Conservation (phyloP, 2,329 filamentous ascomycete species). For the Aspergillus versicolor region DNA sequence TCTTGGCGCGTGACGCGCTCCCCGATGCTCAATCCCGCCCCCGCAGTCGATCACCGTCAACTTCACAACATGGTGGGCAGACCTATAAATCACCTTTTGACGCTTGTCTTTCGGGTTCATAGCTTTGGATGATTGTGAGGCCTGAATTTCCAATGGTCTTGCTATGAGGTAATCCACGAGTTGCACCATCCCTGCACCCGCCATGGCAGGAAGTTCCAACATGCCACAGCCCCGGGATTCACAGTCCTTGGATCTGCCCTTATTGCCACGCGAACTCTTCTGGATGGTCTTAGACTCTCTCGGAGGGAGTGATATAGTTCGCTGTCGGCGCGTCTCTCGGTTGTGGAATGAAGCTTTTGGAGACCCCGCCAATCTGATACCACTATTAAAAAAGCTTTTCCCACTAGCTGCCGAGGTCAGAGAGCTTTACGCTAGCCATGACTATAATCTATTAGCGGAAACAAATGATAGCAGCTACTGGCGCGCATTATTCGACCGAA, state of each 20-base stretch:
- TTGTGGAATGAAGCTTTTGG: conserved; percentile 53
- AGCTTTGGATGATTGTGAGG: background rate
- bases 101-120: background rate
- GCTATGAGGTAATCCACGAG: background rate
- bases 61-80: background rate
- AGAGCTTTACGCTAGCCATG: conserved; percentile 20
- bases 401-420: conserved; percentile 55
- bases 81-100: background rate
- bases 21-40: conserved; percentile 6
- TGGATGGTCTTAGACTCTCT: conserved; percentile 54
- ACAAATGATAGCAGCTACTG: conserved; percentile 13
- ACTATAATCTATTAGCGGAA: background rate
- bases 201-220: background rate
- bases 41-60: background rate
- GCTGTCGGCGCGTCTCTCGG: conserved; percentile 54
- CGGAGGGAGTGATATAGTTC: conserved; percentile 50
- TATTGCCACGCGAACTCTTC: conserved; percentile 60
- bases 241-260: conserved; percentile 23
- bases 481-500: conserved; percentile 45
- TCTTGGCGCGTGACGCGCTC: conserved; percentile 35
- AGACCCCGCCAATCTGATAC: conserved; percentile 47
- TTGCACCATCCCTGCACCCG: background rate
- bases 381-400: conserved; percentile 53
- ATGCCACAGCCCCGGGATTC: background rate
- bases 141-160: background rate